Base-by-base conservation (phyloP, 805 yeast species). In the Maudiozyma saulgeensis region DNA sequence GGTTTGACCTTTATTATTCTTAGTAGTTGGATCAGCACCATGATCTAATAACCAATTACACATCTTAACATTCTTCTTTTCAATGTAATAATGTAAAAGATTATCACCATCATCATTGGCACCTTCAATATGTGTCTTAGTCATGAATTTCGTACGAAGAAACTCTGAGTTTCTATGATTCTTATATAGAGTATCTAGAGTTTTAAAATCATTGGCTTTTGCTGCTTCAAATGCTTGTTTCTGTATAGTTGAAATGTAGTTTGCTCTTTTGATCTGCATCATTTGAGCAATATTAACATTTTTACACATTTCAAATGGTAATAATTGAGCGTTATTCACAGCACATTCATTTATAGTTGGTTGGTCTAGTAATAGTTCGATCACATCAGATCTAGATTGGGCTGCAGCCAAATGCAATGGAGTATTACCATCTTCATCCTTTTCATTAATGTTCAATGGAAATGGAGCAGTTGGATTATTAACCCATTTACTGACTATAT, bases 1-100 rank as follows among this genome's bases (percentile, higher is more conserved):
- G 35, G 88, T 72, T 61, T 78, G 80, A 0, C 97, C 97, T 35
- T 77, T 74, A 46, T 78, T 75, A 61, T 89, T 95, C 59, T 96
- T 78, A 52, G 82, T 80, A 64, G 88, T 86, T 0, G 99, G 98
- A 62, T 93, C 96, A 43, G 97, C 98, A 25, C 96, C 96, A 64
- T 91, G 95, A 41, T 77, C 75, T 45, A 93, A 72, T 47, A 93
- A 84, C 81, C 96, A 93, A 53, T 82, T 81, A 50, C 91, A 91
- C 87, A 90, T 83, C 46, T 80, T 79, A 21, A 78, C 64, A 62
- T 93, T 95, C 54, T 82, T 81, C 51, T 80, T 78, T 55, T 76
- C 76, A 48, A 90, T 86, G 60, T 87, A 87, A 55, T 87, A 96
- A 57, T 90, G 95, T 46, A 93, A 71, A 0, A 90, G 95, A 0